These are phyloP conservation scores for Starmerella stellata DNA, from an alignment of 805 yeast genomes.

Conservation along the genomic window DNA sequence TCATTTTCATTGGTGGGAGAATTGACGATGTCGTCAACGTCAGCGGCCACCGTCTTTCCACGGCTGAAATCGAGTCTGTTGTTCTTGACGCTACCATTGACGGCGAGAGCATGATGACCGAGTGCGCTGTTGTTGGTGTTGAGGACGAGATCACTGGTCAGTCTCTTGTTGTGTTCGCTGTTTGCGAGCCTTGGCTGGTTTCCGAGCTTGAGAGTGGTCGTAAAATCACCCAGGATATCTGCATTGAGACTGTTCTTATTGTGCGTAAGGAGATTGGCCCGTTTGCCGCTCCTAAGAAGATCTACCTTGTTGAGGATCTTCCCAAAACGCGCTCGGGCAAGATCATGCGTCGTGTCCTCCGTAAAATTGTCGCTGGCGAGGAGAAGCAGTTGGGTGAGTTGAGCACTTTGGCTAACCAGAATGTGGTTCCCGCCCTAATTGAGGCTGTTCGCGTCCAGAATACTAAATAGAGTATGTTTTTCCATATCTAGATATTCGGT, in stretches of 20 bases:
- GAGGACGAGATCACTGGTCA: slow-evolving; percentile 93
- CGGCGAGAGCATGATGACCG: slow-evolving; percentile 66
- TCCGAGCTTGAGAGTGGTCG: slow-evolving; percentile 26
- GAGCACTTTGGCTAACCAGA: slow-evolving; percentile 76
- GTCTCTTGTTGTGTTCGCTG: slow-evolving; percentile 86
- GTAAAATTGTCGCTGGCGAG: slow-evolving; percentile 84
- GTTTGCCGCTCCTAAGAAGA: slow-evolving; percentile 87
- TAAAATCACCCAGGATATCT: slow-evolving; percentile 24
- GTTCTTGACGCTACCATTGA: slow-evolving; percentile 28
- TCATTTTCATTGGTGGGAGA: slow-evolving; percentile 94
- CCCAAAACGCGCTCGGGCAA: slow-evolving; percentile 98
- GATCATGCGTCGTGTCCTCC: slow-evolving; percentile 92
- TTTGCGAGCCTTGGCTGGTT: slow-evolving; percentile 38
- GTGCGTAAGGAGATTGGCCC: slow-evolving; percentile 84
- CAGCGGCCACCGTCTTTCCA: slow-evolving; percentile 93
- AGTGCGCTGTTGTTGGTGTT: slow-evolving; percentile 92
- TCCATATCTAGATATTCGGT: too few relatives aligned
- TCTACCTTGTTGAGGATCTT: slow-evolving; percentile 68
- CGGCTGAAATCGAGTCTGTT: slow-evolving; percentile 94
- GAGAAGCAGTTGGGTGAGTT: slow-evolving; percentile 84
- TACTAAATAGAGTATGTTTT: background rate
- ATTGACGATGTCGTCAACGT: slow-evolving; percentile 98
- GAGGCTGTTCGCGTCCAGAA: slow-evolving; percentile 30
- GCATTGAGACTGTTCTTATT: slow-evolving; percentile 61
- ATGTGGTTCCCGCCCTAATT: slow-evolving; percentile 60